Evolutionary conservation across 306 rosid species (phyloP).

Genomic region (Prunus mira): DNA sequence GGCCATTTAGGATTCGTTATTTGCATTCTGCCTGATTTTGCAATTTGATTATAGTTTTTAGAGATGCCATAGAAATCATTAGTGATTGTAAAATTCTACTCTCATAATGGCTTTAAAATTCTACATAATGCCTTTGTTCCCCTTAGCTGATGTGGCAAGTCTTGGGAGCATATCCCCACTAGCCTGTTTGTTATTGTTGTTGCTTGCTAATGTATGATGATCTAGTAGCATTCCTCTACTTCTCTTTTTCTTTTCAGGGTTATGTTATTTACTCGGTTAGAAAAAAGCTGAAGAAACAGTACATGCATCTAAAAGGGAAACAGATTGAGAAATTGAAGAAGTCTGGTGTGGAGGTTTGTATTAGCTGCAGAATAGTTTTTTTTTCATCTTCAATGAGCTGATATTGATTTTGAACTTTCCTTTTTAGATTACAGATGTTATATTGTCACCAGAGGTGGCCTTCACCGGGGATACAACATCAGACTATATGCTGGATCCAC

Average conservation of each 20-base stretch:
- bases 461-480: conserved; percentile 90
- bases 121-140: not conserved
- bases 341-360: conserved; percentile 85
- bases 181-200: not conserved
- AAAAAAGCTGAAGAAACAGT: conserved; percentile 89
- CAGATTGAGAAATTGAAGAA: conserved; percentile 94
- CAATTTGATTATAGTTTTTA: not conserved
- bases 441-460: conserved; percentile 95
- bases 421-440: conserved; percentile 75
- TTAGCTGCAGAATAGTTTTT: conserved; percentile 13
- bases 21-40: not conserved
- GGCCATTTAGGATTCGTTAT: not conserved
- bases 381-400: conserved; percentile 16
- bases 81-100: no score
- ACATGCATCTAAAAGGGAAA: conserved; percentile 79
- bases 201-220: not conserved
- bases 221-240: not conserved
- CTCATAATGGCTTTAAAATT: no score
- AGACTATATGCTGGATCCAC: conserved; percentile 89
- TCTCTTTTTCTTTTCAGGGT: conserved; percentile 53
- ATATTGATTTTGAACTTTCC: conserved; percentile 21
- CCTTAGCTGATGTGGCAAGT: not conserved
- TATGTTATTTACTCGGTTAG: conserved; percentile 87
- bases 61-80: no score
- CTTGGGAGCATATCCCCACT: not conserved